phyloP scores from a whole-genome alignment of 2,329 filamentous ascomycete species.

The Davidsoniella neocaledoniae region DNA sequence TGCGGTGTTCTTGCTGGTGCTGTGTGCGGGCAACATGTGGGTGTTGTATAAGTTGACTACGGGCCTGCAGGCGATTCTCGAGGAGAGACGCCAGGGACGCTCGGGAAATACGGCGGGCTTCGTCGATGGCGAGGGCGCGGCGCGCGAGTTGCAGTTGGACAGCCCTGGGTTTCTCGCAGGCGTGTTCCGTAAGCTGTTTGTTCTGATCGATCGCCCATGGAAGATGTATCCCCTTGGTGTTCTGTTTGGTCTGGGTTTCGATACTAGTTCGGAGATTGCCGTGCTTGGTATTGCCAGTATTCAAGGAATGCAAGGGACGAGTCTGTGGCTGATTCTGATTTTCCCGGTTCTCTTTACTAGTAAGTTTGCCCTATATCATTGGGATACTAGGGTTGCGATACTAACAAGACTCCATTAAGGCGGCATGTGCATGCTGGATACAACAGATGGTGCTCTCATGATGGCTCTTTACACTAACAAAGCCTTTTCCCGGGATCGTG shows the following conservation, averaged over 20 bases:
- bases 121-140: slow-evolving; percentile 19
- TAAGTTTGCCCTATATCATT: slow-evolving; percentile 20
- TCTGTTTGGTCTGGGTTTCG: slow-evolving; percentile 82
- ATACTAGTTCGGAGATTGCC: slow-evolving; percentile 88
- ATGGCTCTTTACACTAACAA: slow-evolving; percentile 80
- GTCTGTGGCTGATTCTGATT: slow-evolving; percentile 84
- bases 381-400: neutral
- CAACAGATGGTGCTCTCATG: slow-evolving; percentile 85
- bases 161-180: slow-evolving; percentile 60
- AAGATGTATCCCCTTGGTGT: slow-evolving; percentile 92
- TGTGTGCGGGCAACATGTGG: slow-evolving; percentile 73
- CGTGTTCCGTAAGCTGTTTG: slow-evolving; percentile 60
- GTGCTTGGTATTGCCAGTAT: slow-evolving; percentile 80
- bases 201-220: slow-evolving; percentile 60
- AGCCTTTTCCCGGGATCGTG: slow-evolving; percentile 57
- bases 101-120: slow-evolving; percentile 17
- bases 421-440: slow-evolving; percentile 91
- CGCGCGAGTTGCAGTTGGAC: slow-evolving; percentile 48
- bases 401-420: slow-evolving; percentile 26
- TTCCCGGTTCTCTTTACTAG: slow-evolving; percentile 81
- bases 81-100: slow-evolving; percentile 18
- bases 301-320: slow-evolving; percentile 70
- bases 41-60: slow-evolving; percentile 65
- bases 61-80: slow-evolving; percentile 47
- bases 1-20: slow-evolving; percentile 62